A percentile compares a stretch with the other conserved stretches of the same genome.
Conservation (phyloP, 2,329 filamentous ascomycete species). For the Fusarium pseudograminearum region DNA sequence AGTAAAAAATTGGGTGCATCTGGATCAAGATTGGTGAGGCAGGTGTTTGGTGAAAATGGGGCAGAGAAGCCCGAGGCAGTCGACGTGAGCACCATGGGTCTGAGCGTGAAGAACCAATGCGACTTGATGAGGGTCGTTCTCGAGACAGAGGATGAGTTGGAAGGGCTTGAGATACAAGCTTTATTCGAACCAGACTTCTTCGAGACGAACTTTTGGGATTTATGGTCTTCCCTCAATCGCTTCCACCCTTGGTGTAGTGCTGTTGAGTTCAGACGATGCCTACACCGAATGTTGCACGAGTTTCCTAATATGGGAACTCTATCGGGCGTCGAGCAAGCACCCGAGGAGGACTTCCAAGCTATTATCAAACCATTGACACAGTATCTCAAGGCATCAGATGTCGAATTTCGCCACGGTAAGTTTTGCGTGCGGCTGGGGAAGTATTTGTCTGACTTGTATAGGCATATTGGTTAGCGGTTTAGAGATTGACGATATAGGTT, state of each 20-base stretch:
- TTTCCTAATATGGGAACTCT: constrained; percentile 47
- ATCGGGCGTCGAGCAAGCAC: constrained; percentile 45
- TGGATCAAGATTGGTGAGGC: constrained; percentile 43
- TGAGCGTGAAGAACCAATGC: constrained; percentile 49
- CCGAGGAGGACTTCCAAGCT: constrained; percentile 46
- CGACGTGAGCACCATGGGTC: constrained; percentile 44
- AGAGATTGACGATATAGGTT: constrained; percentile 39
- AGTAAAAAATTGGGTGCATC: constrained; percentile 44
- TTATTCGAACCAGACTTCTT: constrained; percentile 47
- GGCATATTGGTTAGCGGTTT: constrained; percentile 45
- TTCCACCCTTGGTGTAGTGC: constrained; percentile 49
- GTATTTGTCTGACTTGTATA: constrained; percentile 24
- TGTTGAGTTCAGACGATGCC: constrained; percentile 45
- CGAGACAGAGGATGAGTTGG: constrained; percentile 44
- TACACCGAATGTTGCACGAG: constrained; percentile 46
- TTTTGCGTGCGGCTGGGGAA: background rate
- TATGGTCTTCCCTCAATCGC: constrained; percentile 47
- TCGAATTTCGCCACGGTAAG: constrained; percentile 46
- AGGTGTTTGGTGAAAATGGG: constrained; percentile 32
- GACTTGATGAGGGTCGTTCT: constrained; percentile 48
- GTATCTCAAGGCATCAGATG: constrained; percentile 47
- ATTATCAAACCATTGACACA: constrained; percentile 46
- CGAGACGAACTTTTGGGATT: constrained; percentile 47
- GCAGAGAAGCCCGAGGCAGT: constrained; percentile 42
- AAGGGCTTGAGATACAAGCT: constrained; percentile 45